Evolutionary conservation across 768 basidiomycete species (phyloP).

Genomic region (Pisolithus tinctorius): DNA sequence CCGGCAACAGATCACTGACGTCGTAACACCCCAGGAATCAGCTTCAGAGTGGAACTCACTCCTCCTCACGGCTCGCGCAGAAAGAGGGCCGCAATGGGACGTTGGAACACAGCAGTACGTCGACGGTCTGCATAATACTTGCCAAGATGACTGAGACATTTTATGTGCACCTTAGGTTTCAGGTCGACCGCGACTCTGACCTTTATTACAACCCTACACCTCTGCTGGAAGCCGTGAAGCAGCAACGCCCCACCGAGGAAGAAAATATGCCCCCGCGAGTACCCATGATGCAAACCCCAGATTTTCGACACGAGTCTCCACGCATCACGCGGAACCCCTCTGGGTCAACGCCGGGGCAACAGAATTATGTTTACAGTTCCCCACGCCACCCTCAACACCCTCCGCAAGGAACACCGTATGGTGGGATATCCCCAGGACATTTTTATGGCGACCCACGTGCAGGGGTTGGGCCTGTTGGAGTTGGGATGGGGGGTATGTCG

Average conservation of each 20-base stretch:
- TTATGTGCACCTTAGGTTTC: constrained; percentile 43
- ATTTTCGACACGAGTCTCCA: constrained; percentile 28
- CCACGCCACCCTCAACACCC: constrained; percentile 26
- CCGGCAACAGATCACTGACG: neutral
- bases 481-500: constrained; percentile 31
- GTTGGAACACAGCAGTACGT: constrained; percentile 79
- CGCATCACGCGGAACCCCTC: constrained; percentile 27
- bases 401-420: constrained; percentile 21
- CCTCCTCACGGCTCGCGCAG: constrained; percentile 69
- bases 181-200: constrained; percentile 66
- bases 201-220: constrained; percentile 68
- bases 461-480: constrained; percentile 19
- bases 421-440: constrained; percentile 32
- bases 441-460: constrained; percentile 33
- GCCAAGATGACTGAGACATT: neutral
- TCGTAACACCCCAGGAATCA: constrained; percentile 44
- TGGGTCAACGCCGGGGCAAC: constrained; percentile 17
- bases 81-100: constrained; percentile 84
- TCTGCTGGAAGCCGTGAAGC: constrained; percentile 46
- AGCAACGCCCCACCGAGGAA: constrained; percentile 24
- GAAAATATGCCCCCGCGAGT: constrained; percentile 19
- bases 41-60: constrained; percentile 86
- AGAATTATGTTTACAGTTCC: constrained; percentile 24
- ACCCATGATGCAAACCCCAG: constrained; percentile 26
- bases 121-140: neutral